Base-by-base conservation (phyloP, 1,284 basidiomycete genomes). In the Apiotrichum gracile region DNA sequence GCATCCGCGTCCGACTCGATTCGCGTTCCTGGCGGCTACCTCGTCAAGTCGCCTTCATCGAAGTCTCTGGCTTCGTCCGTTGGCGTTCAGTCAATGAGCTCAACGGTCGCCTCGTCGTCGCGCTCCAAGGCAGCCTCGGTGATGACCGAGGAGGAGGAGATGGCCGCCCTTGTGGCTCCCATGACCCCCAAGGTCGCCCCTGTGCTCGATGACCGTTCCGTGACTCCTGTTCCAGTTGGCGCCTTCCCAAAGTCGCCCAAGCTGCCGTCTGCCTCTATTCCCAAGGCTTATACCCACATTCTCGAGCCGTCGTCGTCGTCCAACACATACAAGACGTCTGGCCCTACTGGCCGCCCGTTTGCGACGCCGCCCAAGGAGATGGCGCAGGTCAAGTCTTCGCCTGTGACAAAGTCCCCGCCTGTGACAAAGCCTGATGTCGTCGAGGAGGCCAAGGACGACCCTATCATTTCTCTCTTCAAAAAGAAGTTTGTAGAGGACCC, bases 101-200 rank as follows among this genome's bases (percentile, higher is more conserved):
- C 31, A 14, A 31, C 31, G 3, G 31, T 14, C 31, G 16, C 31
- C 10, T 19, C 37, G 4, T 33, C 37, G 27, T 22, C 27, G 19
- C n/a, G n/a, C n/a, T 29, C 27, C 19, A 42, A 49, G 39, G 17
- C n/a, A 13, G n/a, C 40, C 2, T 42, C 37, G 24, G 49, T 47
- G 46, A 58, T 49, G 52, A 47, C 47, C 27, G 52, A 47, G 37
- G 51, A 46, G 43, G 57, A 55, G 33, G 39, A 49, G 37, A 51
- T 49, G 42, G 37, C 55, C 2, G 47, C 45, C 7, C 42, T 51
- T 25, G 21, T 31, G 12, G 22, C 19, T n/a, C 34, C 46, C n/a
- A 26, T 47, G 5, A 25, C 25, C 4, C 29, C 39, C 39, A 46
- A 38, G 45, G 39, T 44, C 8, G 34, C 44, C 14, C 38, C 49